Percentiles rank a stretch among this genome's conserved stretches.
These are phyloP conservation scores for Candida argentea DNA, from an alignment of 805 yeast species.

Conservation along the genomic window DNA sequence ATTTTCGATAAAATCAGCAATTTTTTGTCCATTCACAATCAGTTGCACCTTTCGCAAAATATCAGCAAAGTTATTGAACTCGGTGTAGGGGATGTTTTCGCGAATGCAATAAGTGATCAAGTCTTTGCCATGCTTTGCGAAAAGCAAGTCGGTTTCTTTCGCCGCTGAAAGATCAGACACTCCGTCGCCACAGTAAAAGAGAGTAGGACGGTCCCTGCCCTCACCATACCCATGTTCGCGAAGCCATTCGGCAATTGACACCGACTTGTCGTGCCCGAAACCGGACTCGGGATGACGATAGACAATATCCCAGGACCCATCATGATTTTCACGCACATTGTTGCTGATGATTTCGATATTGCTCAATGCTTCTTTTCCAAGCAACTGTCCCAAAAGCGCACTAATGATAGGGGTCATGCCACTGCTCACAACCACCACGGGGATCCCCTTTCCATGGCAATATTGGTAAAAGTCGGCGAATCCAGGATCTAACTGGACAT, in stretches of 20 bases:
- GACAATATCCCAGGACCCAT: conserved; percentile 69
- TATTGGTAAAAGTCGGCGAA: conserved; percentile 74
- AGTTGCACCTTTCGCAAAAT: conserved; percentile 53
- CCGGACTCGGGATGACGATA: conserved; percentile 72
- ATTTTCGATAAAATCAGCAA: conserved; percentile 5
- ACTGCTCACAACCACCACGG: conserved; percentile 78
- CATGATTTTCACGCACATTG: conserved; percentile 41
- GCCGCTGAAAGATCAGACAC: conserved; percentile 94
- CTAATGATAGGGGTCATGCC: conserved; percentile 92
- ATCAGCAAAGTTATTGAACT: conserved; percentile 67
- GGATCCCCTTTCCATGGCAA: conserved; percentile 63
- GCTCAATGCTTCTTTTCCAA: conserved; percentile 61
- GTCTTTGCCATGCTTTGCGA: conserved; percentile 90
- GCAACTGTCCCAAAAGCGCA: conserved; percentile 61
- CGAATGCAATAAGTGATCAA: conserved; percentile 74
- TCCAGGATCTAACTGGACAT: conserved; percentile 82
- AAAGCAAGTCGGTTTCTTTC: conserved; percentile 83
- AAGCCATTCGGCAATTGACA: conserved; percentile 52
- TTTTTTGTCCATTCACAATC: conserved; percentile 28
- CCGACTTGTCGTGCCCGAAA: conserved; percentile 93
- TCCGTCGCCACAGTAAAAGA: conserved; percentile 97
- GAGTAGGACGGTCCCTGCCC: conserved; percentile 35
- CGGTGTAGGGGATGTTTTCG: conserved; percentile 75
- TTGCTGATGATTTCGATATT: conserved; percentile 46
- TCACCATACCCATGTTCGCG: conserved; percentile 14